Evolutionary conservation across 2,329 filamentous ascomycete genomes (phyloP).

Genomic region (Zasmidium cellare): DNA sequence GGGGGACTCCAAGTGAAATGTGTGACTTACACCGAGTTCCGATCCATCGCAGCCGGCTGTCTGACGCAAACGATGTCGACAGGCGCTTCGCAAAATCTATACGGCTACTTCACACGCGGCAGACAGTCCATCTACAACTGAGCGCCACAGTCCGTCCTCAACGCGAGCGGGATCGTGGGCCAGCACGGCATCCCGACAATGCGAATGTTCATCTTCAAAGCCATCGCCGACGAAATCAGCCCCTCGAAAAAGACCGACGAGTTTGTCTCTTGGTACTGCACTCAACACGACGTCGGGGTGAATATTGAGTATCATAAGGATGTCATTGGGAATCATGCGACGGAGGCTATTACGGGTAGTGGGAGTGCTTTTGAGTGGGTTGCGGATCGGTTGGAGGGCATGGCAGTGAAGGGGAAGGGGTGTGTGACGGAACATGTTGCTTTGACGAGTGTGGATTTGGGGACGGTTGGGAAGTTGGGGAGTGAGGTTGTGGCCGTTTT

Average conservation of each 20-base stretch:
- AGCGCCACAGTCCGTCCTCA: constrained; percentile 23
- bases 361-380: constrained; percentile 2
- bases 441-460: constrained; percentile 4
- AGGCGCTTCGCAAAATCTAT: constrained; percentile 38
- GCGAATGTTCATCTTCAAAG: constrained; percentile 52
- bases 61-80: constrained; percentile 17
- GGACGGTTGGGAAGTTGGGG: neutral
- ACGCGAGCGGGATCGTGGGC: constrained; percentile 32
- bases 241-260: constrained; percentile 43
- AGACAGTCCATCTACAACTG: constrained; percentile 19
- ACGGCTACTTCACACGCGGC: constrained; percentile 41
- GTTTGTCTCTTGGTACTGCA: constrained; percentile 42
- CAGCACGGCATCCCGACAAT: constrained; percentile 43
- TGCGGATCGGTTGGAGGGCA: neutral
- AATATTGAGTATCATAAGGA: constrained; percentile 47
- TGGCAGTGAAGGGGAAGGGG: neutral
- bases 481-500: neutral
- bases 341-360: constrained; percentile 50
- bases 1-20: no score
- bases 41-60: constrained; percentile 13
- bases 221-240: constrained; percentile 45
- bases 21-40: constrained; percentile 35
- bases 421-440: neutral
- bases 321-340: constrained; percentile 39
- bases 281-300: constrained; percentile 28